phyloP scores from a whole-genome alignment of 164 flowering plant genomes.

The Aristolochia contorta region DNA sequence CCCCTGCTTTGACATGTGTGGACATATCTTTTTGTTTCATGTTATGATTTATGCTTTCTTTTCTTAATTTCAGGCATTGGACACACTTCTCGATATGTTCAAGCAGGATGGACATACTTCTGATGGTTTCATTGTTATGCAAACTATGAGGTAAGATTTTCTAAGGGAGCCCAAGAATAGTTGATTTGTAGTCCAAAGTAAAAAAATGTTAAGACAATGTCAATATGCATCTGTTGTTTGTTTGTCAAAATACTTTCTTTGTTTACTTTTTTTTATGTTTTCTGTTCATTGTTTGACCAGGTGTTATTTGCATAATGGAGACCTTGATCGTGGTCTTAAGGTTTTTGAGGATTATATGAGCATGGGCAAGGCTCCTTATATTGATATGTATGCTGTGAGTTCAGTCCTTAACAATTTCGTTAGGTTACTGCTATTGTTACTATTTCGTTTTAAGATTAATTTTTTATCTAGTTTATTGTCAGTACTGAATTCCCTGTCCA shows the following conservation, averaged over 20 bases:
- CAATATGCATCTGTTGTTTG: no score
- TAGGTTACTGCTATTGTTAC: no score
- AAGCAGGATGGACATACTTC: constrained; percentile 48
- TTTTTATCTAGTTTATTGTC: no score
- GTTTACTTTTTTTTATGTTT: no score
- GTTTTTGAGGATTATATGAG: constrained; percentile 60
- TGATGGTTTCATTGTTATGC: constrained; percentile 55
- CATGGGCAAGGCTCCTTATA: constrained; percentile 37
- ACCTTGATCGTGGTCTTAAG: constrained; percentile 61
- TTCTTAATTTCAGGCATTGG: constrained; percentile 44
- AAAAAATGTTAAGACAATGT: no score
- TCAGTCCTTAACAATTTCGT: neutral
- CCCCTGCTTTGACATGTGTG: neutral
- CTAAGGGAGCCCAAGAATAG: no score
- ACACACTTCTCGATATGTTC: constrained; percentile 65
- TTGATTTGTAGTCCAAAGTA: no score
- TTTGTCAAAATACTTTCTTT: no score
- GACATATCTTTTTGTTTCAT: neutral
- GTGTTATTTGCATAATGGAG: constrained; percentile 73
- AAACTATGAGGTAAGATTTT: constrained; percentile 59
- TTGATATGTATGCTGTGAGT: constrained; percentile 69
- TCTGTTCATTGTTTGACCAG: constrained; percentile 18
- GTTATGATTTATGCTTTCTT: constrained; percentile 2
- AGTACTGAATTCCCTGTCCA: no score
- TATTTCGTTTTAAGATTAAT: no score